Base-by-base conservation (phyloP, 2,329 filamentous ascomycete genomes). In the Colletotrichum gloeosporioides region DNA sequence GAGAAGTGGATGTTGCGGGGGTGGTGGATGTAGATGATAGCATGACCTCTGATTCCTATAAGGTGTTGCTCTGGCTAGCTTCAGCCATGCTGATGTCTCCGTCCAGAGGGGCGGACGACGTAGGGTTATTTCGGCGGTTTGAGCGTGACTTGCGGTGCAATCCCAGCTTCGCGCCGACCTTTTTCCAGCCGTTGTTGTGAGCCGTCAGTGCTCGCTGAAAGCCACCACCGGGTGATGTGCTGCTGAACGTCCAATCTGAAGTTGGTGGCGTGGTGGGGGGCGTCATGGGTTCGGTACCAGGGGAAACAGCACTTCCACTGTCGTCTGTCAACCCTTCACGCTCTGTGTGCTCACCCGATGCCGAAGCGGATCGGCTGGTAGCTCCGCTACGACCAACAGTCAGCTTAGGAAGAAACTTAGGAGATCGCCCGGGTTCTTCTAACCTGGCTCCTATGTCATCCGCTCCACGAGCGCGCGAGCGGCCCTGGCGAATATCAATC, bases 201-300 rank as follows among this genome's bases (percentile, higher is more conserved):
- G 88, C 89, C 44, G 88, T 88, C 66, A 91, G 86, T 16, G 90
- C 89, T 72, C 89, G 87, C 65, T 91, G 89, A 27, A 92, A 83
- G 16, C 88, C 86, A n/a, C 88, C 86, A n/a, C 87, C 88, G 0
- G 90, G 89, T 7, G 90, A 90, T 1, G 87, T 83, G 77, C 85
- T 85, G 78, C 85, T 85, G 78, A 90, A 89, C 5, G 85, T 82
- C 85, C 88, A 91, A 77, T 93, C 90, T 0, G 90, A 89, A 1
- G 89, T 91, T 0, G 94, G 93, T 39, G 94, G 93, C 4, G 93
- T 95, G 4, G 91, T 95, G 1, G 94, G 94, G 0, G 94, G 94
- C 5, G 94, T 96, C 88, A 95, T 93, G 4, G 89, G 93, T 81
- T 93, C 93, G 76, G 88, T 86, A 31, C 85, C 82, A 39, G 91